These are phyloP conservation scores for Candida ascalaphidarum DNA, from an alignment of 805 yeast genomes.

Conservation along the genomic window DNA sequence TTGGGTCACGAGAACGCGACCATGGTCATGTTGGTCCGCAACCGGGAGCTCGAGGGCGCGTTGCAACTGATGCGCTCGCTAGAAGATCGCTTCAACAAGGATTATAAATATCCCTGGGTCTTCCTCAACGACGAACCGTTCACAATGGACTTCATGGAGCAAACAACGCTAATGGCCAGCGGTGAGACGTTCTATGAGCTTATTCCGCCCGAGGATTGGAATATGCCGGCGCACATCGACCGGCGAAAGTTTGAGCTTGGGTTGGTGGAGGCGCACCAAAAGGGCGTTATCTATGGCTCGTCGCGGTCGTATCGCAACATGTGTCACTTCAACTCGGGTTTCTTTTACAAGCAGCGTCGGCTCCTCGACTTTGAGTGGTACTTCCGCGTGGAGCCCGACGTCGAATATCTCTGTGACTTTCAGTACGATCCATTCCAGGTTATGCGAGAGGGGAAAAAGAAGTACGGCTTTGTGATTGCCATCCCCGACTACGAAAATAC, in stretches of 20 bases:
- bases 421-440: slow-evolving; percentile 44
- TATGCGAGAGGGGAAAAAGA: slow-evolving; percentile 33
- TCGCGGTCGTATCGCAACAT: slow-evolving; percentile 47
- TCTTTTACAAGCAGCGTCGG: slow-evolving; percentile 40
- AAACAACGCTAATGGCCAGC: slow-evolving; percentile 37
- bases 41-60: slow-evolving; percentile 70
- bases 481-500: slow-evolving; percentile 46
- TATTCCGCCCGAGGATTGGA: slow-evolving; percentile 33
- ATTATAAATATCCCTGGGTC: slow-evolving; percentile 36
- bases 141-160: slow-evolving; percentile 29
- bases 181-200: slow-evolving; percentile 32
- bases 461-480: slow-evolving; percentile 43
- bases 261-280: slow-evolving; percentile 8
- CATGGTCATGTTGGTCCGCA: slow-evolving; percentile 78
- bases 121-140: slow-evolving; percentile 37
- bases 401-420: slow-evolving; percentile 48
- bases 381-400: slow-evolving; percentile 65
- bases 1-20: slow-evolving; percentile 73
- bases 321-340: slow-evolving; percentile 73
- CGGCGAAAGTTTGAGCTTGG: slow-evolving; percentile 16
- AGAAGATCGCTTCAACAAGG: slow-evolving; percentile 33
- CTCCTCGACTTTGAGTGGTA: slow-evolving; percentile 43
- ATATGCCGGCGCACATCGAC: slow-evolving; percentile 29
- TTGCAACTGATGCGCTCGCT: slow-evolving; percentile 35
- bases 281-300: slow-evolving; percentile 35